phyloP scores from a whole-genome alignment of 2,329 filamentous ascomycete species.

The Ceratocystis destructans region DNA sequence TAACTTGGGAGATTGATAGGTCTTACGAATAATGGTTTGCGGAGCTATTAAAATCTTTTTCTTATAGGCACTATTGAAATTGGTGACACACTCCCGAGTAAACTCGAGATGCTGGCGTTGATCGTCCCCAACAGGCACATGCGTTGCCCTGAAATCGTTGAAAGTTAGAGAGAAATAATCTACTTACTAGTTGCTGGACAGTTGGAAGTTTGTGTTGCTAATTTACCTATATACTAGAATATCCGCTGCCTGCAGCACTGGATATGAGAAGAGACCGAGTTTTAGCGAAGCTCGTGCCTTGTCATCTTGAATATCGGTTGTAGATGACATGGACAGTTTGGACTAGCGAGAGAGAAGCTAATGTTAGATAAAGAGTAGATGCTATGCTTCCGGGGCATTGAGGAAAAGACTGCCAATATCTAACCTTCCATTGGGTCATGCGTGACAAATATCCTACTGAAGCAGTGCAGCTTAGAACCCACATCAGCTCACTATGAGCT shows the following conservation, averaged over 20 bases:
- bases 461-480: slow-evolving; percentile 85
- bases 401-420: slow-evolving; percentile 4
- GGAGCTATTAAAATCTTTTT: slow-evolving; percentile 51
- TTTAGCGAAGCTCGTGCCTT: slow-evolving; percentile 51
- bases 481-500: slow-evolving; percentile 83
- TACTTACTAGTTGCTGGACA: neutral
- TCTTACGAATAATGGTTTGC: slow-evolving; percentile 55
- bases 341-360: slow-evolving; percentile 35
- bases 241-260: slow-evolving; percentile 88
- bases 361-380: neutral
- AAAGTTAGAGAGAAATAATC: slow-evolving; percentile 11
- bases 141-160: slow-evolving; percentile 52
- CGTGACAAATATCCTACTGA: slow-evolving; percentile 85
- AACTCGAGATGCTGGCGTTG: slow-evolving; percentile 92
- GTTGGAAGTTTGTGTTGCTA: neutral
- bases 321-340: slow-evolving; percentile 53
- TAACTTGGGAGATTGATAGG: neutral
- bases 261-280: slow-evolving; percentile 87
- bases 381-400: neutral
- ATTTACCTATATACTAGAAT: slow-evolving; percentile 66
- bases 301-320: slow-evolving; percentile 44
- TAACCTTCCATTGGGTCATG: slow-evolving; percentile 99
- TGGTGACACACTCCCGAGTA: slow-evolving; percentile 67
- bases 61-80: slow-evolving; percentile 65
- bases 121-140: slow-evolving; percentile 94